A percentile compares a stretch with the other conserved stretches of the same genome.
Conservation (phyloP, 768 basidiomycete genomes). For the Suillus fuscotomentosus region DNA sequence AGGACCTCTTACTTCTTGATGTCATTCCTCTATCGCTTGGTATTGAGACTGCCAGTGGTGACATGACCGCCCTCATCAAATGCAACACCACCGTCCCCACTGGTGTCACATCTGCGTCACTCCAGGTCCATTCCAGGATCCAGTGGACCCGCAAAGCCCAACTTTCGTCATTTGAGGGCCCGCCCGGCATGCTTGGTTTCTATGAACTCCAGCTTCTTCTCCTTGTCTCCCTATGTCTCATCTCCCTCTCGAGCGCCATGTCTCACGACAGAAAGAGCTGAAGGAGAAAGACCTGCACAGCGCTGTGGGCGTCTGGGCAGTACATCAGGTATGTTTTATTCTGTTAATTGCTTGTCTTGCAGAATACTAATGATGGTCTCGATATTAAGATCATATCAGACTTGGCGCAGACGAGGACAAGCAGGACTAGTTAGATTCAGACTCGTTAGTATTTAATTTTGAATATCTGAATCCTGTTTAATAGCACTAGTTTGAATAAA, state of each 20-base stretch:
- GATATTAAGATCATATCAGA: no score
- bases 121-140: neutral
- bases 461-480: no score
- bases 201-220: conserved; percentile 41
- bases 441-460: no score
- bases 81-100: conserved; percentile 80
- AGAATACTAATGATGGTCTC: no score
- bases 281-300: conserved; percentile 21
- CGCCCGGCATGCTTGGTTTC: conserved; percentile 29
- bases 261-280: conserved; percentile 22
- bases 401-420: no score
- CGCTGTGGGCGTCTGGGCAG: conserved; percentile 1
- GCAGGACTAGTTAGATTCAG: no score
- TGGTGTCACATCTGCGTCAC: neutral
- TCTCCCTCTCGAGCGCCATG: conserved; percentile 35
- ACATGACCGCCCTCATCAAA: conserved; percentile 98
- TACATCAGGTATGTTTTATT: no score
- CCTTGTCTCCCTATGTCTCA: conserved; percentile 32
- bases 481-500: no score
- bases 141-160: neutral
- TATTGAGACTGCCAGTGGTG: conserved; percentile 99
- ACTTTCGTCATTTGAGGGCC: neutral
- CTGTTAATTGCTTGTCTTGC: no score
- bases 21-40: conserved; percentile 87
- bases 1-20: conserved; percentile 69